phyloP scores from a whole-genome alignment of 2,329 filamentous ascomycete species.

The Aspergillus floridensis region DNA sequence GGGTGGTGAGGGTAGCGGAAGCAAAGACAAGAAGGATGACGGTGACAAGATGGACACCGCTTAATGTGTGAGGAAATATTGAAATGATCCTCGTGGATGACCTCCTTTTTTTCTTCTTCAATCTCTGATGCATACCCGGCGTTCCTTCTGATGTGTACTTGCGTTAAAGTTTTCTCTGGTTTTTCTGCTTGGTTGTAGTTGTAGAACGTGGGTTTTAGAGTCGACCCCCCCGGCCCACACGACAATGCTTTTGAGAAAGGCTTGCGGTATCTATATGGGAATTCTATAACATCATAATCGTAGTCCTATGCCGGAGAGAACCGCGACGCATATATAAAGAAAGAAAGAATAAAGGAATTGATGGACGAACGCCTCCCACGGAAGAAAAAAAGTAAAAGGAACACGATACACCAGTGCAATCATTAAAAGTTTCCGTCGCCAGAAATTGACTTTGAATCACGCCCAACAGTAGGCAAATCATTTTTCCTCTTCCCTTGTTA shows the following conservation, averaged over 20 bases:
- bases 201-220: conserved; percentile 15
- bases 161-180: conserved; percentile 14
- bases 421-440: not conserved
- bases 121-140: conserved; percentile 38
- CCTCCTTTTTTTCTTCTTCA: conserved; percentile 1
- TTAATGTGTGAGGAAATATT: conserved; percentile 44
- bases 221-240: not conserved
- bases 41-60: conserved; percentile 90
- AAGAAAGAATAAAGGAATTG: conserved; percentile 13
- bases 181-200: conserved; percentile 16
- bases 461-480: conserved; percentile 15
- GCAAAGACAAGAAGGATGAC: conserved; percentile 54
- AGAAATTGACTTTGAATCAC: not conserved
- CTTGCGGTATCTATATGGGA: not conserved
- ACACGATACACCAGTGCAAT: no score
- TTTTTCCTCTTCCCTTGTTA: not conserved
- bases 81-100: conserved; percentile 24
- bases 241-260: not conserved
- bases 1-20: conserved; percentile 63
- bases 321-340: not conserved
- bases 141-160: conserved; percentile 17
- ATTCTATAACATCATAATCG: not conserved
- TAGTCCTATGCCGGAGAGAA: not conserved
- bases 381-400: no score
- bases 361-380: no score